A percentile compares a stretch with the other conserved stretches of the same genome.
phyloP scores from a whole-genome alignment of 768 basidiomycete genomes.

The Tricholoma saponaceum region DNA sequence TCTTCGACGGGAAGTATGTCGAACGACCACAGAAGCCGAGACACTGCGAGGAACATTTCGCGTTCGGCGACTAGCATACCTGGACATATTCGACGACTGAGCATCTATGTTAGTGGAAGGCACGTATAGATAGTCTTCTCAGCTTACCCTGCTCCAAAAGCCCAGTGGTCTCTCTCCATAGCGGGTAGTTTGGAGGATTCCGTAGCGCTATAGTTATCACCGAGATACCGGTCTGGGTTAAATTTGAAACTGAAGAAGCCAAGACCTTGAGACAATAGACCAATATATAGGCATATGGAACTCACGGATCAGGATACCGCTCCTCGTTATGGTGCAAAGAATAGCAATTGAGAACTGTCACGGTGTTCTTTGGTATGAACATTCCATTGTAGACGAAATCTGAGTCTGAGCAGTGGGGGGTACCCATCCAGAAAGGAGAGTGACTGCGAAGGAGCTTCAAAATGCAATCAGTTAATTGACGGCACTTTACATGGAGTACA shows the following conservation, averaged over 20 bases:
- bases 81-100: conserved; percentile 36
- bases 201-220: conserved; percentile 29
- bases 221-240: conserved; percentile 39
- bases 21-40: conserved; percentile 45
- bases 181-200: conserved; percentile 40
- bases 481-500: neutral
- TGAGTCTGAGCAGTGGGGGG: conserved; percentile 31
- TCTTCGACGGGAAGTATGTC: conserved; percentile 31
- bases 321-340: conserved; percentile 31
- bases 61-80: conserved; percentile 42
- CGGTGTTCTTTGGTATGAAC: conserved; percentile 35
- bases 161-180: conserved; percentile 45
- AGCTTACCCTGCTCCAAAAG: conserved; percentile 43
- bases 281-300: conserved; percentile 6
- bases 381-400: conserved; percentile 38
- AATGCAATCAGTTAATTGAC: neutral
- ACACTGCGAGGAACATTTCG: conserved; percentile 40
- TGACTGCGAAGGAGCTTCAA: conserved; percentile 31
- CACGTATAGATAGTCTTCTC: neutral
- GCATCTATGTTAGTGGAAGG: neutral
- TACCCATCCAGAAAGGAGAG: conserved; percentile 34
- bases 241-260: conserved; percentile 5
- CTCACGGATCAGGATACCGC: conserved; percentile 33
- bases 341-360: conserved; percentile 35
- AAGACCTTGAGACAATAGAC: neutral